phyloP scores from a whole-genome alignment of 139 green algal genomes.

The Protoeuglena noctilucae region DNA sequence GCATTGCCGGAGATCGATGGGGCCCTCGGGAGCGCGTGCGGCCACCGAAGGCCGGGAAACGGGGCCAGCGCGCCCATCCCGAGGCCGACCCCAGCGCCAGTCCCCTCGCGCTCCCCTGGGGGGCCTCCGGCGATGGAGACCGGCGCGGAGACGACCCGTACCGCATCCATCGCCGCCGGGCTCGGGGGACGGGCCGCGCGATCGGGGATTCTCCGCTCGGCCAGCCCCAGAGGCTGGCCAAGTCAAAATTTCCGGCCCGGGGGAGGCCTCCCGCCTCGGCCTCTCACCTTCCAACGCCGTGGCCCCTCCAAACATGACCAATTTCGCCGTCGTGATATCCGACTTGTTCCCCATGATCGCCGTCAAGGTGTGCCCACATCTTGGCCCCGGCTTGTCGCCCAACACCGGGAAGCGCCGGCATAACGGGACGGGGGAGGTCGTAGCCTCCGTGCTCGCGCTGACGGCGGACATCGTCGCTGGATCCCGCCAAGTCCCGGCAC shows the following conservation, averaged over 20 bases:
- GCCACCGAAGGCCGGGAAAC: too few species aligned
- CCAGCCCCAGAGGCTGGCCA: not conserved
- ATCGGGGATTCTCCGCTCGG: not conserved
- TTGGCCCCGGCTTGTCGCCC: conserved; percentile 34
- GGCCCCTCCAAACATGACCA: conserved; percentile 78
- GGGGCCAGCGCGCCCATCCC: too few species aligned
- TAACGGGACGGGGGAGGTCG: conserved; percentile 15
- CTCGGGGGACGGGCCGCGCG: not conserved
- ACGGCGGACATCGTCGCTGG: too few species aligned
- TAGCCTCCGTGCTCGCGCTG: too few species aligned
- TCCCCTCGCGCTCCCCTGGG: too few species aligned
- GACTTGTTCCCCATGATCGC: conserved; percentile 51
- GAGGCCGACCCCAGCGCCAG: too few species aligned
- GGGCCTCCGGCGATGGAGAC: too few species aligned
- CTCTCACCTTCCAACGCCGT: conserved; percentile 63
- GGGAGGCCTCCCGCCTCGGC: not conserved
- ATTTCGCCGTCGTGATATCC: conserved; percentile 42
- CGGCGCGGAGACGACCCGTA: not conserved
- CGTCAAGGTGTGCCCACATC: conserved; percentile 87
- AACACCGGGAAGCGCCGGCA: conserved; percentile 31
- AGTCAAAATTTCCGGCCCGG: not conserved
- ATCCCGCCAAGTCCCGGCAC: too few species aligned
- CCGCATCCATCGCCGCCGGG: not conserved
- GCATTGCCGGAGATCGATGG: too few species aligned
- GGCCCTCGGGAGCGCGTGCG: too few species aligned